phyloP scores from a whole-genome alignment of 257 asterid species.

The Fraxinus americana region DNA sequence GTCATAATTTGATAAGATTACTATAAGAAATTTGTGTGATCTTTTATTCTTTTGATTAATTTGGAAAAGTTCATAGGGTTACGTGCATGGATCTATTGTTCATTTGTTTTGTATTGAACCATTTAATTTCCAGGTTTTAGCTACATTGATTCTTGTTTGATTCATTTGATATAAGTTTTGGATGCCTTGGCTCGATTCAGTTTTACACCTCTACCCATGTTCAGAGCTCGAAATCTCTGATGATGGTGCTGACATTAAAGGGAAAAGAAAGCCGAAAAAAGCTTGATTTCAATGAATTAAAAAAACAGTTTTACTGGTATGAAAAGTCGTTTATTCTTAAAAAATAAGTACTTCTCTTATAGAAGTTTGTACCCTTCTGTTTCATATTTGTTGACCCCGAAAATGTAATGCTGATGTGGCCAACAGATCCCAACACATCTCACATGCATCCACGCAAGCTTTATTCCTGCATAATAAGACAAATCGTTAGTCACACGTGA shows the following conservation, averaged over 20 bases:
- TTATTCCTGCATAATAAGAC: too few relatives aligned
- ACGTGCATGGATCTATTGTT: not conserved
- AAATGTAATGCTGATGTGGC: too few relatives aligned
- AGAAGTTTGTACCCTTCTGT: not conserved
- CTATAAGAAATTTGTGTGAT: not conserved
- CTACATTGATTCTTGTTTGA: too few relatives aligned
- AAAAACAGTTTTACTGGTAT: not conserved
- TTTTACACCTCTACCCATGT: too few relatives aligned
- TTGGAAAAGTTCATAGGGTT: not conserved
- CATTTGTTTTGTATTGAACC: not conserved
- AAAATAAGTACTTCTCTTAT: not conserved
- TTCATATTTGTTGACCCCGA: not conserved
- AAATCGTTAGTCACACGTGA: too few relatives aligned
- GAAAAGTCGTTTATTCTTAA: not conserved
- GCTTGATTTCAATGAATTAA: not conserved
- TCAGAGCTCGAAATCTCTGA: not conserved
- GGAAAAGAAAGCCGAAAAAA: not conserved
- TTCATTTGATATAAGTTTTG: too few relatives aligned
- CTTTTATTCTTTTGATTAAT: not conserved
- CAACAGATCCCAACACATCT: too few relatives aligned
- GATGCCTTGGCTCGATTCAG: too few relatives aligned
- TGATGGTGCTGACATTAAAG: not conserved
- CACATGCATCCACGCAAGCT: too few relatives aligned
- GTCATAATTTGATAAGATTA: not conserved
- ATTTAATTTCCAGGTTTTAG: too few relatives aligned